Conservation (phyloP, 805 yeast species). For the Candida odintsovae region DNA sequence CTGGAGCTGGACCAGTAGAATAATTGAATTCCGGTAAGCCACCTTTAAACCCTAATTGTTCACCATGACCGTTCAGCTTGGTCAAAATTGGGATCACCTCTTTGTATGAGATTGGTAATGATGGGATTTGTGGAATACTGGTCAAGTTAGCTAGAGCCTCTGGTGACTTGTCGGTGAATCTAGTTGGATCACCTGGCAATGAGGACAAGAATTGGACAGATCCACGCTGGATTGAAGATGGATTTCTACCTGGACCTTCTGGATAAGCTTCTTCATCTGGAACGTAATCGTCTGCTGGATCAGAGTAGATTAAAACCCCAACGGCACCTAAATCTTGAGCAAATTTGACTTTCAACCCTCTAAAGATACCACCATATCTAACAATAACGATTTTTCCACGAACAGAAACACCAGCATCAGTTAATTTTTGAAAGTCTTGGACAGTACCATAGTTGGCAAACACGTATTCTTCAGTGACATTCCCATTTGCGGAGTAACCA, state of each 20-base stretch:
- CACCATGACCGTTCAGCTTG: conserved; percentile 54
- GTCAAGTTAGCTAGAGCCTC: conserved; percentile 42
- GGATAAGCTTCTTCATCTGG: conserved; percentile 62
- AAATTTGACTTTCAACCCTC: conserved; percentile 74
- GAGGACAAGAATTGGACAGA: conserved; percentile 57
- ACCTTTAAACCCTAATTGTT: conserved; percentile 44
- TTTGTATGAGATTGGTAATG: conserved; percentile 58
- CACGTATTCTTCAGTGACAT: conserved; percentile 59
- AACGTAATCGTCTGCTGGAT: conserved; percentile 61
- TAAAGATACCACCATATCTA: conserved; percentile 59
- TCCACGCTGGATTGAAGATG: conserved; percentile 72
- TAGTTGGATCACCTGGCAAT: conserved; percentile 72
- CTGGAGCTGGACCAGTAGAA: conserved; percentile 44
- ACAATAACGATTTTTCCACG: conserved; percentile 58
- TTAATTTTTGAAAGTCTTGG: conserved; percentile 50
- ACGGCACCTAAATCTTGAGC: conserved; percentile 71
- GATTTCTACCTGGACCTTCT: conserved; percentile 71
- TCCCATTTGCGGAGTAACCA: conserved; percentile 72
- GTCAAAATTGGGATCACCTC: conserved; percentile 61
- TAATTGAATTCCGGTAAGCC: conserved; percentile 38
- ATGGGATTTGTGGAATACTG: conserved; percentile 61
- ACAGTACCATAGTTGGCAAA: conserved; percentile 66
- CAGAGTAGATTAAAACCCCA: conserved; percentile 66
- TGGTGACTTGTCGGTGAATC: conserved; percentile 57
- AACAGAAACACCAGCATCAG: conserved; percentile 41